Percentiles rank a stretch among this genome's conserved stretches.
These are phyloP conservation scores for Termitomyces sp. DNA, from an alignment of 768 basidiomycete species.

Conservation along the genomic window DNA sequence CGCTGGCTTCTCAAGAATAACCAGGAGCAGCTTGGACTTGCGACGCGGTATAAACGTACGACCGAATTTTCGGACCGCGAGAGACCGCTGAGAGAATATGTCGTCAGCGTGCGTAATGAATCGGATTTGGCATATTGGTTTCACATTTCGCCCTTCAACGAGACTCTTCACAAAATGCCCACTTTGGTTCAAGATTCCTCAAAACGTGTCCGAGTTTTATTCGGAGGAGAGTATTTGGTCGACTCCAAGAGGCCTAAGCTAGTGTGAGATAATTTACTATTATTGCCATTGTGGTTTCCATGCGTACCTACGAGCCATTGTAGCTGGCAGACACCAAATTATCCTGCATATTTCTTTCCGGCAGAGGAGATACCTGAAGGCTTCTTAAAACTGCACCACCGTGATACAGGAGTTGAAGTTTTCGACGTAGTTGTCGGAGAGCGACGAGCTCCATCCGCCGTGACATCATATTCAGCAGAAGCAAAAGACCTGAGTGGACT, in stretches of 20 bases:
- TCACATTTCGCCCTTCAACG: constrained; percentile 2
- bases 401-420: constrained; percentile 24
- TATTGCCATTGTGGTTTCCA: not conserved
- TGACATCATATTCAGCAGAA: constrained; percentile 24
- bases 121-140: not conserved
- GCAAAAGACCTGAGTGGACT: constrained; percentile 36
- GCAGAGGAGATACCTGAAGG: constrained; percentile 37
- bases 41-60: not conserved
- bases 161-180: constrained; percentile 14
- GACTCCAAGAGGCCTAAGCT: constrained; percentile 55
- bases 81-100: not conserved
- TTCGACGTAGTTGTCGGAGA: constrained; percentile 45
- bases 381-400: constrained; percentile 31
- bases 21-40: not conserved
- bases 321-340: constrained; percentile 53
- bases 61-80: not conserved
- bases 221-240: constrained; percentile 44
- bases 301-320: not conserved
- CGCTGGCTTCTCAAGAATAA: not conserved
- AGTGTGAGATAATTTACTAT: constrained; percentile 38
- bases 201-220: constrained; percentile 52
- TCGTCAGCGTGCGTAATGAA: not conserved
- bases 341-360: constrained; percentile 53
- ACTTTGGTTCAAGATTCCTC: constrained; percentile 43
- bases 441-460: constrained; percentile 32